phyloP scores from a whole-genome alignment of 2,329 filamentous ascomycete species.

The Botryotinia globosa region DNA sequence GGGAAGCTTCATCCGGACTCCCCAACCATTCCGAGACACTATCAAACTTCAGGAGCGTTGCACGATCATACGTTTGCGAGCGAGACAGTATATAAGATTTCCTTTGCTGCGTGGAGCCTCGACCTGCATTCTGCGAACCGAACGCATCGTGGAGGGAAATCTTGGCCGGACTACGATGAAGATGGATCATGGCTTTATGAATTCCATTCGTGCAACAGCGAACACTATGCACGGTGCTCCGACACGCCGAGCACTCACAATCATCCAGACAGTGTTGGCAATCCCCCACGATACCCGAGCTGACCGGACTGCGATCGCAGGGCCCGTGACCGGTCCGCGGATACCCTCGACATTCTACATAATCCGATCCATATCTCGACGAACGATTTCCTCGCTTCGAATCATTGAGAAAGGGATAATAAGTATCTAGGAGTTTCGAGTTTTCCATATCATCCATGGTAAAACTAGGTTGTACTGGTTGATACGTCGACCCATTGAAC shows the following conservation, averaged over 20 bases:
- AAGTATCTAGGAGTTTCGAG: neutral
- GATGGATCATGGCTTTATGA: conserved; percentile 29
- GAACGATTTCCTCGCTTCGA: neutral
- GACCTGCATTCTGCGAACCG: neutral
- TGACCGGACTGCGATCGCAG: conserved; percentile 27
- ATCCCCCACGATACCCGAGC: conserved; percentile 29
- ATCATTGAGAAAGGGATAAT: neutral
- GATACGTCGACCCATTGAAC: neutral
- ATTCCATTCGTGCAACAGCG: conserved; percentile 31
- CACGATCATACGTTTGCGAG: conserved; percentile 4
- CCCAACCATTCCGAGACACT: conserved; percentile 11
- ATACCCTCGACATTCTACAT: conserved; percentile 31
- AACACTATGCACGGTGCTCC: conserved; percentile 32
- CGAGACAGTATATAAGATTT: conserved; percentile 2
- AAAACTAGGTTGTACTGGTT: neutral
- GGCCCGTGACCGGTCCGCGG: conserved; percentile 31
- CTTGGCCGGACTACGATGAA: conserved; percentile 20
- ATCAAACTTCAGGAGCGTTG: neutral
- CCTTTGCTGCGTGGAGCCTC: neutral
- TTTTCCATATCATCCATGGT: neutral
- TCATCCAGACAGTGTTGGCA: conserved; percentile 37
- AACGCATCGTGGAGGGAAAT: neutral
- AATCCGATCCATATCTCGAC: conserved; percentile 9
- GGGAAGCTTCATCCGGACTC: neutral
- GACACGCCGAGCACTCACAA: conserved; percentile 32